phyloP scores from a whole-genome alignment of 768 basidiomycete genomes.

The Sarcodon aspratus region DNA sequence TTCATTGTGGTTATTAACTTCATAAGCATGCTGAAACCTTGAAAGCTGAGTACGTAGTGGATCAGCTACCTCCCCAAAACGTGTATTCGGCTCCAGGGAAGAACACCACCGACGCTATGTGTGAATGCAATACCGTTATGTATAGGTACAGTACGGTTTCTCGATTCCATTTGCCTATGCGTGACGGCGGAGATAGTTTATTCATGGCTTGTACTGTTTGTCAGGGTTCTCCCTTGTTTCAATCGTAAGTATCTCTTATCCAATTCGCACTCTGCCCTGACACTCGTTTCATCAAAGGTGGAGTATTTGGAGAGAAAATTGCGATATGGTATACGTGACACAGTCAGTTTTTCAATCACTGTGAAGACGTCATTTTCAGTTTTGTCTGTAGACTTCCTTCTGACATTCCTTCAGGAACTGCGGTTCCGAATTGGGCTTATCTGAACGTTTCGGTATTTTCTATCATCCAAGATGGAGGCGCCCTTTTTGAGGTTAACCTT shows the following conservation, averaged over 20 bases:
- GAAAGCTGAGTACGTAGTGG: not conserved
- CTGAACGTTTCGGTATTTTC: conserved; percentile 18
- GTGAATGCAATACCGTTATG: not conserved
- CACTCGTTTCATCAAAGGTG: not conserved
- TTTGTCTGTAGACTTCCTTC: not conserved
- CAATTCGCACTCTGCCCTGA: too few relatives aligned
- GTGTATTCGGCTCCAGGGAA: not conserved
- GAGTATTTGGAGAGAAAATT: not conserved
- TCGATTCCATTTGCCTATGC: not conserved
- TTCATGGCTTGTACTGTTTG: not conserved
- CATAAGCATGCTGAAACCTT: not conserved
- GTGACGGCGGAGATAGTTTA: not conserved
- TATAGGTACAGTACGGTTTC: not conserved
- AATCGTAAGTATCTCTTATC: too few relatives aligned
- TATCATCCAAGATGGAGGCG: too few relatives aligned
- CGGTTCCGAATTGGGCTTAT: conserved; percentile 41
- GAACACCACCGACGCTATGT: not conserved
- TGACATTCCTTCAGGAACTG: conserved; percentile 26
- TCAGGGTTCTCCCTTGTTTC: not conserved
- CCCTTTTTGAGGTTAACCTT: too few relatives aligned
- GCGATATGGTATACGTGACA: not conserved
- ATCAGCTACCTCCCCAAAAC: not conserved
- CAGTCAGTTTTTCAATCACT: not conserved
- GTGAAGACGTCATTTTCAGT: not conserved
- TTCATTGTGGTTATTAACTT: not conserved